These are phyloP conservation scores for Globisporangium cylindrosporum DNA, from an alignment of 352 stramenopile genomes.

Conservation along the genomic window DNA sequence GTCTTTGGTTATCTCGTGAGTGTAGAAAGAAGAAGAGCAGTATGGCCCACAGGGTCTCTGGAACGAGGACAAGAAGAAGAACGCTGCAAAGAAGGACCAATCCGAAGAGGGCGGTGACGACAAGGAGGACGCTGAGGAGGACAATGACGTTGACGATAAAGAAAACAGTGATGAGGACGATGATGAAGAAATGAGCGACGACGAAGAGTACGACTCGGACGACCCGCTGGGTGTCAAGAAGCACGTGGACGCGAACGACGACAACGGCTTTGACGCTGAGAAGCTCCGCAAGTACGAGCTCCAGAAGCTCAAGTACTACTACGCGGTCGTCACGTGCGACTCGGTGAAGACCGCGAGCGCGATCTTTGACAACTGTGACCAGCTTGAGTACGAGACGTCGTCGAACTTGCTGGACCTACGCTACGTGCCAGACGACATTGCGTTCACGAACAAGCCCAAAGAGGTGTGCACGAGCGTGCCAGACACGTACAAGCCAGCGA, in stretches of 20 bases:
- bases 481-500: conserved; percentile 92
- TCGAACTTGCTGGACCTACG: conserved; percentile 94
- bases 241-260: conserved; percentile 47
- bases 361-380: conserved; percentile 96
- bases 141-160: conserved; percentile 14
- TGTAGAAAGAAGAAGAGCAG: conserved; percentile 79
- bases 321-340: conserved; percentile 95
- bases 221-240: conserved; percentile 71
- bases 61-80: conserved; percentile 41
- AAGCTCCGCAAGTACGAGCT: conserved; percentile 96
- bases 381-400: conserved; percentile 97
- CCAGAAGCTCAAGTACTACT: conserved; percentile 98
- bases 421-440: conserved; percentile 91
- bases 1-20: conserved; percentile 2
- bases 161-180: conserved; percentile 18
- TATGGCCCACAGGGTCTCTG: conserved; percentile 65
- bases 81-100: conserved; percentile 11
- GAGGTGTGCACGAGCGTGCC: conserved; percentile 80
- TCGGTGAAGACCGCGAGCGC: conserved; percentile 87
- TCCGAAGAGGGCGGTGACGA: conserved; percentile 20
- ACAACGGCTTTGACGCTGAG: conserved; percentile 91
- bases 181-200: conserved; percentile 22
- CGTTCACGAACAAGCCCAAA: conserved; percentile 88
- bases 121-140: conserved; percentile 21
- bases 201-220: conserved; percentile 63